Base-by-base conservation (phyloP, 345 rosid species). In the Moricandia arvensis region DNA sequence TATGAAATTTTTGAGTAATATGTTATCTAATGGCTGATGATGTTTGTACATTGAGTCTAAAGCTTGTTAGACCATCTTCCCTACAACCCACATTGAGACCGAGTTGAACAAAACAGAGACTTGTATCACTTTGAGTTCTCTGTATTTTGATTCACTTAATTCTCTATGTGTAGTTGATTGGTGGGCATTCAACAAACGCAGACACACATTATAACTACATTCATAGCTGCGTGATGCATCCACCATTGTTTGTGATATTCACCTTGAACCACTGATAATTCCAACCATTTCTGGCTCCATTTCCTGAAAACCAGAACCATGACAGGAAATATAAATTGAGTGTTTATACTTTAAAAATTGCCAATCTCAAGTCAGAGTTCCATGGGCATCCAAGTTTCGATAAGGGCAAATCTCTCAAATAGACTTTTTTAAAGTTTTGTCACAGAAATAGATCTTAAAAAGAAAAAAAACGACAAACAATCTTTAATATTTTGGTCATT, bases 171-270 rank as follows among this genome's bases (percentile, higher is more conserved):
- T 63, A 63, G 4, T 58, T 27, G 16, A 55, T 55, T 11, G 15
- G 37, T 34, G 6, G 37, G 37, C 37, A 34, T 34, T 34, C 59
- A n/a, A n/a, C n/a, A n/a, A n/a, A n/a, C n/a, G n/a, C n/a, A n/a
- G n/a, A n/a, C n/a, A n/a, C n/a, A n/a, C n/a, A n/a, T n/a, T n/a
- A n/a, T n/a, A n/a, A 11, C 59, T 82, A 93, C 98, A 97, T 95
- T 86, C 59, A 95, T 76, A 77, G 96, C 97, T n/a, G n/a, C n/a
- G n/a, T n/a, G n/a, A n/a, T 57, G 82, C 87, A 83, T 95, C 90
- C 59, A 95, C 88, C 99, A 95, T 90, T 58, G 82, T 59, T 49
- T n/a, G n/a, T n/a, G n/a, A n/a, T n/a, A n/a, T n/a, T n/a, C n/a
- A 35, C 78, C 85, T 90, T 63, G 97, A 95, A 58, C 82, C 86